phyloP scores from a whole-genome alignment of 495 filamentous ascomycete genomes.

The Aspergillus sclerotiicarbonarius region DNA sequence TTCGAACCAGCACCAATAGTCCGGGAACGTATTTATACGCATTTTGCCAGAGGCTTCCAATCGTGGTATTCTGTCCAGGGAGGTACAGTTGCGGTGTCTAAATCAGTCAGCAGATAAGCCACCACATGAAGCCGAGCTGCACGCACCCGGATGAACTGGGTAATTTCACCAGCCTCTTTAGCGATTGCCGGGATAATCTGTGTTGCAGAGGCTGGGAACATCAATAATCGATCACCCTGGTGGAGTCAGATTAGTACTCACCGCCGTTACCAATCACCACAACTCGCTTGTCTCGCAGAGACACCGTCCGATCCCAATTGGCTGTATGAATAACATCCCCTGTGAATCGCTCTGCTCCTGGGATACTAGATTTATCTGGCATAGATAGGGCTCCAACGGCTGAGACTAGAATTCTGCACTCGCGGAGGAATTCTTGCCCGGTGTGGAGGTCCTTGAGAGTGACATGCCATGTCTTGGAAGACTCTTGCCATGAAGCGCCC shows the following conservation, averaged over 20 bases:
- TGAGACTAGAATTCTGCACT: conserved; percentile 46
- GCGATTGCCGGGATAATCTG: conserved; percentile 35
- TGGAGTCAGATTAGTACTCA: conserved; percentile 12
- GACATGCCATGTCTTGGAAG: conserved; percentile 16
- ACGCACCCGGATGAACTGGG: conserved; percentile 49
- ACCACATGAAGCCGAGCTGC: neutral
- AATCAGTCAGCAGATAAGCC: neutral
- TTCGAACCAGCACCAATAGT: neutral
- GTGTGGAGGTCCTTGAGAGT: conserved; percentile 13
- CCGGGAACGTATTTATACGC: neutral
- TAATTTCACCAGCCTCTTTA: conserved; percentile 45
- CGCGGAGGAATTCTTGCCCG: conserved; percentile 13
- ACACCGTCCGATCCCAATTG: conserved; percentile 45
- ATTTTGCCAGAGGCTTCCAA: neutral
- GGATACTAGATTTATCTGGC: neutral
- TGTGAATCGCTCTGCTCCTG: conserved; percentile 30
- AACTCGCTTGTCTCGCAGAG: conserved; percentile 46
- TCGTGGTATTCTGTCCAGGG: neutral
- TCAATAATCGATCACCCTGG: no score
- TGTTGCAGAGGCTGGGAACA: conserved; percentile 21
- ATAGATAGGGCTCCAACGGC: conserved; percentile 43
- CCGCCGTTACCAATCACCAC: conserved; percentile 61
- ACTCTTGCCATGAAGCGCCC: conserved; percentile 19
- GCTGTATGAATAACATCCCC: conserved; percentile 55
- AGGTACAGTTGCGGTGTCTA: conserved; percentile 1